Evolutionary conservation across 2,329 filamentous ascomycete genomes (phyloP), one percentile per base, ranked within the genome.

Genomic region (Botryotinia narcissicola): DNA sequence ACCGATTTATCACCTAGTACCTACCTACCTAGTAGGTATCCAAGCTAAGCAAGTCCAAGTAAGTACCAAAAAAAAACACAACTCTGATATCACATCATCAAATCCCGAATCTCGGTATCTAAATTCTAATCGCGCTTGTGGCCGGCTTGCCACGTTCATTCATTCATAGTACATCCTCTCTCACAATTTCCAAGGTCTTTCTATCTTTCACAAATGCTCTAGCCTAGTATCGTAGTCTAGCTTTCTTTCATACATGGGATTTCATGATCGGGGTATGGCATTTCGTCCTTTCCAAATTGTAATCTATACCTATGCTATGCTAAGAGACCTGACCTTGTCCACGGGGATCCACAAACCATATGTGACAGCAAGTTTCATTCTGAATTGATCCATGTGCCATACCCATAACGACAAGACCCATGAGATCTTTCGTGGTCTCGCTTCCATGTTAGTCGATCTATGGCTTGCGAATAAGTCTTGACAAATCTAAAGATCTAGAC

Each of bases 61-160:
- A 44, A 44, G 42, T 51, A 51, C 48, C 25, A 14, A 35, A n/a
- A 32, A 32, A 51, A 51, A 40, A 40, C 35, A 25, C 40, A 42
- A 10, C 46, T n/a, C 44, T 29, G 37, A 59, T 59, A 42, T 42
- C 40, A 42, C 51, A 25, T 44, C 37, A 16, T 35, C 51, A 70
- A 25, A 70, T 70, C 35, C 67, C 51, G 51, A 70, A 60, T n/a
- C 40, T 70, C 67, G 54, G 67, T n/a, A 60, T 70, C 67, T 32
- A 32, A 32, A 32, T 32, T 32, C 32, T 60, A 44, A 44, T 46
- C 44, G 10, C 44, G 44, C 64, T 67, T 51, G 32, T 67, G 63
- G 44, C 44, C 51, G 22, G 22, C 44, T 67, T 20, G 22, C 44
- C 22, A 37, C 37, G 37, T 37, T 37, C 37, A 8, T 37, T 37